Base-by-base conservation (phyloP, 768 basidiomycete species). In the Steccherinum ochraceum region DNA sequence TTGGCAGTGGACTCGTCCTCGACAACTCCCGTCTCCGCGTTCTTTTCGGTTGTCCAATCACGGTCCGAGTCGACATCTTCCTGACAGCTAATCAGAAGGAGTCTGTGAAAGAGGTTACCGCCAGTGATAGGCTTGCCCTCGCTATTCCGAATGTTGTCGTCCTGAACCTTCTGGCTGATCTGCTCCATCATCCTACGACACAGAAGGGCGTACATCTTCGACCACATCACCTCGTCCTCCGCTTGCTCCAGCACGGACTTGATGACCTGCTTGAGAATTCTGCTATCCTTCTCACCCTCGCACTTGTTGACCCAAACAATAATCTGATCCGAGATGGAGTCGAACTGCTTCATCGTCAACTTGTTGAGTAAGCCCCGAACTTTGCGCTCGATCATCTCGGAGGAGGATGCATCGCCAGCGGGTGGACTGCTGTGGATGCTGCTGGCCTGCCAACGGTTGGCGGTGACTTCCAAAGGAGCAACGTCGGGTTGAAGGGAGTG, bases 11-110 rank as follows among this genome's bases (percentile, higher is more conserved):
- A 89, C 60, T 86, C 75, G 65, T 97, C 93, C 60, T 92, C 86
- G 18, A 76, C 75, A 3, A 86, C 87, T 69, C 93, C 86, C n/a
- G 89, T 87, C 0, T 93, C 82, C 5, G 86, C 75, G 63, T 94
- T 92, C 68, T 93, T 90, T 19, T 83, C 81, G 35, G 83, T 81
- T 35, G 86, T 78, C 94, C 94, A 97, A 4, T 93, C 93, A 54
- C 85, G 82, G 73, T 98, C 95, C n/a, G n/a, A n/a, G n/a, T n/a
- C n/a, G 67, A 98, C 97, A 70, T 97, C 94, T 64, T 96, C 91
- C 65, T 96, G 94, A 71, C 95, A 98, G 40, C 94, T 81, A 64
- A 95, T 95, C 49, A 98, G 78, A 18, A 98, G 79, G 71, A 97
- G 97, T 72, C 95, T 95, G 56, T 93, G 78, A 86, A 98, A 99